These are phyloP conservation scores for Osmanthus fragrans DNA, from an alignment of 257 asterid genomes.

Conservation along the genomic window DNA sequence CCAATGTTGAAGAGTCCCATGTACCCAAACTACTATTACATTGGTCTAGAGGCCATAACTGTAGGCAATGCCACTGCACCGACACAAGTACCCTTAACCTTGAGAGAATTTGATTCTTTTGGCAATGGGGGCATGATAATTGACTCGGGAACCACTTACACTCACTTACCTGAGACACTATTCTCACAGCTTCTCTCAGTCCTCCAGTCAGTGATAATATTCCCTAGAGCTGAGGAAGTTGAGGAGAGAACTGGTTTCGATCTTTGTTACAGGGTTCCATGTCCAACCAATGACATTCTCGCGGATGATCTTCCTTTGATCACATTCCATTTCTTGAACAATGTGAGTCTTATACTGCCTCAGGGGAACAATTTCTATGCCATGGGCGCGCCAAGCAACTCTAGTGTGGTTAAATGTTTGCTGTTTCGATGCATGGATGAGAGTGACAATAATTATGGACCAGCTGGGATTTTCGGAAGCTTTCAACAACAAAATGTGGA, in stretches of 20 bases:
- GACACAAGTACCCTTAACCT: conserved; percentile 39
- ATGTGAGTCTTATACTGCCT: conserved; percentile 52
- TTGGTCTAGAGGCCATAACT: conserved; percentile 55
- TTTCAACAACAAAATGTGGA: conserved; percentile 73
- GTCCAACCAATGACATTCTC: conserved; percentile 31
- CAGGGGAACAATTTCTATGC: conserved; percentile 59
- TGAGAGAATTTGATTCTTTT: conserved; percentile 51
- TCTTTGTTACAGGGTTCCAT: conserved; percentile 57
- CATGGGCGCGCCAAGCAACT: conserved; percentile 57
- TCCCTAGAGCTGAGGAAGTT: conserved; percentile 48
- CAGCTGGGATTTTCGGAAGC: conserved; percentile 76
- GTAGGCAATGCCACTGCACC: conserved; percentile 33
- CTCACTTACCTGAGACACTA: conserved; percentile 62
- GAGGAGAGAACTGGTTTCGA: conserved; percentile 62
- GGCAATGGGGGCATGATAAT: conserved; percentile 77
- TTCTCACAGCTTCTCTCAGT: conserved; percentile 47
- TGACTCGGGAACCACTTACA: conserved; percentile 78
- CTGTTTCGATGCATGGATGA: conserved; percentile 64
- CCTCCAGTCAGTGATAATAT: conserved; percentile 37
- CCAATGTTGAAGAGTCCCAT: conserved; percentile 58
- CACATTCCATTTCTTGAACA: conserved; percentile 62
- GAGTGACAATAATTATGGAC: conserved; percentile 37
- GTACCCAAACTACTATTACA: conserved; percentile 70
- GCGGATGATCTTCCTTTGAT: conserved; percentile 50
- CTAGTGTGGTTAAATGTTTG: conserved; percentile 58